These are phyloP conservation scores for Suhomyces yuchorum DNA, from an alignment of 1,139 yeast species.

Conservation along the genomic window DNA sequence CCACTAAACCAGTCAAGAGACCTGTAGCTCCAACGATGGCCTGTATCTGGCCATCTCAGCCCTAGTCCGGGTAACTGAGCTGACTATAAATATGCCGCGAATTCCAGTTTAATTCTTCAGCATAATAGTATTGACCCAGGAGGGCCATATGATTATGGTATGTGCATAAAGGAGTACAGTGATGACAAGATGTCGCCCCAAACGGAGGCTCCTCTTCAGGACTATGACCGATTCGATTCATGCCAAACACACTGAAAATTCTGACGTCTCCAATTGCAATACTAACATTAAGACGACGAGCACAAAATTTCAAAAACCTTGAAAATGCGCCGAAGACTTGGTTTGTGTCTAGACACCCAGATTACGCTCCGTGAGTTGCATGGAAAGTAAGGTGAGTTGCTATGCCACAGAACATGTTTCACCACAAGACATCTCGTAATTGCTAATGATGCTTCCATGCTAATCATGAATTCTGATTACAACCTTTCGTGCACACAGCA, in stretches of 20 bases:
- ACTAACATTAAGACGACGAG: constrained; percentile 4
- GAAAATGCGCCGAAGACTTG: neutral
- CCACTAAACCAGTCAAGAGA: too few relatives aligned
- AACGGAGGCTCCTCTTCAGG: constrained; percentile 60
- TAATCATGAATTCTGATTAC: constrained; percentile 55
- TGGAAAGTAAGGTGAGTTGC: neutral
- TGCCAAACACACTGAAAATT: constrained; percentile 59
- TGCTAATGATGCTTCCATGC: constrained; percentile 57
- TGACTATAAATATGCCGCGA: constrained; percentile 3
- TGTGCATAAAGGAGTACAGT: constrained; percentile 17
- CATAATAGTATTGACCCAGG: constrained; percentile 5
- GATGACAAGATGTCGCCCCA: constrained; percentile 62
- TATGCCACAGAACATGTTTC: neutral
- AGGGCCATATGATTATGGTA: constrained; percentile 11
- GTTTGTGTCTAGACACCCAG: neutral
- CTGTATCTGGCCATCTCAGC: constrained; percentile 1
- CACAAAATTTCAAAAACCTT: neutral
- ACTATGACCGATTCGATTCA: constrained; percentile 57
- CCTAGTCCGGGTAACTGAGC: constrained; percentile 19
- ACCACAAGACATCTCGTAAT: constrained; percentile 4
- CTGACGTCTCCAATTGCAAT: constrained; percentile 30
- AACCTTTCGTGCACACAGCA: constrained; percentile 32
- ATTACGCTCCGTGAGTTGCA: neutral
- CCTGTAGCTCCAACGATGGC: too few relatives aligned
- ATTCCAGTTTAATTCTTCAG: neutral